phyloP scores from a whole-genome alignment of 2,329 filamentous ascomycete genomes.

The Paraphoma sp. region DNA sequence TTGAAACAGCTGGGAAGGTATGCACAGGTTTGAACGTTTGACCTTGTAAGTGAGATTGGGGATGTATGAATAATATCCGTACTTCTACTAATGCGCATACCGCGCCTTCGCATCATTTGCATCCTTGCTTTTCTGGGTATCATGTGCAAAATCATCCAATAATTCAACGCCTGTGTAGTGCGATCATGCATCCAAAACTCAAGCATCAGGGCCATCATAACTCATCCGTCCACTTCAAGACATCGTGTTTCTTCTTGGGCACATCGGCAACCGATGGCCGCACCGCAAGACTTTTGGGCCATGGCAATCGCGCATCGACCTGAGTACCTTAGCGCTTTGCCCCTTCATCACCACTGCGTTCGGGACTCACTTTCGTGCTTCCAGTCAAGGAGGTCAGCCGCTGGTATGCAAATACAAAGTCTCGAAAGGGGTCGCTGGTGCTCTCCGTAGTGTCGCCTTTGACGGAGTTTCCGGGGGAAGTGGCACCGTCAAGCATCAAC shows the following conservation, averaged over 20 bases:
- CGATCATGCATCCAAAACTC: not conserved
- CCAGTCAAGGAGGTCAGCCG: conserved; percentile 26
- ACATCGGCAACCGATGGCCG: conserved; percentile 18
- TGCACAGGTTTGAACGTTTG: too few species aligned
- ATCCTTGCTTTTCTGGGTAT: not conserved
- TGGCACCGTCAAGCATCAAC: not conserved
- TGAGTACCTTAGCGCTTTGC: conserved; percentile 18
- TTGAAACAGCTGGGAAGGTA: too few species aligned
- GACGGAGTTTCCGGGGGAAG: not conserved
- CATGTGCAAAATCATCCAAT: not conserved
- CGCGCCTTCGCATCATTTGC: not conserved
- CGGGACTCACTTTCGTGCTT: conserved; percentile 27
- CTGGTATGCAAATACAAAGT: conserved; percentile 21
- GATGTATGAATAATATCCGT: too few species aligned
- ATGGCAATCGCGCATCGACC: conserved; percentile 17
- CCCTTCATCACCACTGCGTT: not conserved
- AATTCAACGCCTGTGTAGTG: not conserved
- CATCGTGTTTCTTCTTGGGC: conserved; percentile 21
- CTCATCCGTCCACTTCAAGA: conserved; percentile 23
- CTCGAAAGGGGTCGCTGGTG: conserved; percentile 24
- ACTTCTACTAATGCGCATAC: not conserved
- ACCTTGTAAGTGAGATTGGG: too few species aligned
- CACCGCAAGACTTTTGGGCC: conserved; percentile 22
- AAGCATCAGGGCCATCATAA: conserved; percentile 3
- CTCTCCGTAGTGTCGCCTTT: not conserved